A percentile compares a stretch with the other conserved stretches of the same genome.
These are phyloP conservation scores for Suillus subalutaceus DNA, from an alignment of 768 basidiomycete species.

Conservation along the genomic window DNA sequence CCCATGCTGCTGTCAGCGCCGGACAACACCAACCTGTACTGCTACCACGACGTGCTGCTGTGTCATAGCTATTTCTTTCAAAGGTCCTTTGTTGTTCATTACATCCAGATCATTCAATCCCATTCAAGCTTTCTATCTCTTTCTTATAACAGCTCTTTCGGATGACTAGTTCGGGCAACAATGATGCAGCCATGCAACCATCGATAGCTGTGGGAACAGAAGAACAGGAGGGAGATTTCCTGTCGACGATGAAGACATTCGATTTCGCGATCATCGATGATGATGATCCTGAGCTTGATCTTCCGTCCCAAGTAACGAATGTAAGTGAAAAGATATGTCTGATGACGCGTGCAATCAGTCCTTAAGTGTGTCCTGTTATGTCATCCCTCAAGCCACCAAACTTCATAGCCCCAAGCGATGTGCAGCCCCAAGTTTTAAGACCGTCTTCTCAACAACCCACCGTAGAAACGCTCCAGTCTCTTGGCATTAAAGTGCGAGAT, in stretches of 20 bases:
- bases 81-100: constrained; percentile 4
- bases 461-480: constrained; percentile 27
- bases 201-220: constrained; percentile 12
- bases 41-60: constrained; percentile 29
- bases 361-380: constrained; percentile 36
- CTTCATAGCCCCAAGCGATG: constrained; percentile 20
- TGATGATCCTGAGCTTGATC: constrained; percentile 24
- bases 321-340: constrained; percentile 41
- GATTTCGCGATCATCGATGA: constrained; percentile 13
- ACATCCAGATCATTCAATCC: background rate
- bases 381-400: constrained; percentile 24
- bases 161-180: constrained; percentile 22
- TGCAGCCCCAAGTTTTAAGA: background rate
- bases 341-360: constrained; percentile 28
- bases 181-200: constrained; percentile 11
- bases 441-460: constrained; percentile 39
- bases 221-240: constrained; percentile 4
- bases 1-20: constrained; percentile 22
- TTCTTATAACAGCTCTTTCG: constrained; percentile 7
- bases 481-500: constrained; percentile 53
- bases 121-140: constrained; percentile 3
- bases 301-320: constrained; percentile 28
- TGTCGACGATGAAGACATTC: constrained; percentile 7
- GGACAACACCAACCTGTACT: constrained; percentile 21
- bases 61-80: constrained; percentile 3